Evolutionary conservation across 225 moss, liverwort and hornwort species (phyloP).

Genomic region (Marchantia polymorpha): DNA sequence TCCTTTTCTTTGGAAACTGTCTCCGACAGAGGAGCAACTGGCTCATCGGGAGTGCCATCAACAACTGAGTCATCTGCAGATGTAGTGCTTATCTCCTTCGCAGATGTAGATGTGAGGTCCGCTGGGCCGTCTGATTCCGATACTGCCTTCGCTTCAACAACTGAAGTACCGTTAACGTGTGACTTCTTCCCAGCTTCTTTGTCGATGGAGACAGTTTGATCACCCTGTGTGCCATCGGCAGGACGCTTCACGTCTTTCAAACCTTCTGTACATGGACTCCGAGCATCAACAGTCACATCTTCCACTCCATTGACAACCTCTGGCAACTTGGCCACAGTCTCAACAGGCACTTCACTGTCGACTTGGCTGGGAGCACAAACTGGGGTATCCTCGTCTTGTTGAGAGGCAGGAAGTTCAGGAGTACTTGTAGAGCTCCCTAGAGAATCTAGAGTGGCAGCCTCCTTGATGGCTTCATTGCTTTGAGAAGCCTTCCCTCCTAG

Average conservation of each 20-base stretch:
- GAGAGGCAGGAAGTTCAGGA: neutral
- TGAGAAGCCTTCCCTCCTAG: neutral
- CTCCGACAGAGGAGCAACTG: neutral
- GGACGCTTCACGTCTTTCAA: neutral
- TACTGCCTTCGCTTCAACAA: neutral
- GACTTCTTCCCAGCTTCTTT: neutral
- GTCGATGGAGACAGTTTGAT: neutral
- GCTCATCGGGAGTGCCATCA: neutral
- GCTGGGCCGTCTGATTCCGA: neutral
- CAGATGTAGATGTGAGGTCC: neutral
- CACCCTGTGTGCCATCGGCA: neutral
- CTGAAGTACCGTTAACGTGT: neutral
- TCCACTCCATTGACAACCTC: neutral
- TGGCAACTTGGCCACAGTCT: no score
- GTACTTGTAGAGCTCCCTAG: neutral
- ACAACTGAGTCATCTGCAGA: neutral
- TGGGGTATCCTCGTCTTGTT: neutral
- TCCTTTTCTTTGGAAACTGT: constrained; percentile 5
- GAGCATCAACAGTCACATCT: neutral
- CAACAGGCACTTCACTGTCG: neutral
- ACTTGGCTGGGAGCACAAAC: neutral
- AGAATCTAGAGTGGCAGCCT: neutral
- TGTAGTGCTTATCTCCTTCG: neutral
- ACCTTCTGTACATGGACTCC: neutral
- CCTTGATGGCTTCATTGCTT: neutral